Percentiles rank a stretch among this genome's conserved stretches.
phyloP scores from a whole-genome alignment of 192 early-diverging fungal genomes.

The Podila epicladia region DNA sequence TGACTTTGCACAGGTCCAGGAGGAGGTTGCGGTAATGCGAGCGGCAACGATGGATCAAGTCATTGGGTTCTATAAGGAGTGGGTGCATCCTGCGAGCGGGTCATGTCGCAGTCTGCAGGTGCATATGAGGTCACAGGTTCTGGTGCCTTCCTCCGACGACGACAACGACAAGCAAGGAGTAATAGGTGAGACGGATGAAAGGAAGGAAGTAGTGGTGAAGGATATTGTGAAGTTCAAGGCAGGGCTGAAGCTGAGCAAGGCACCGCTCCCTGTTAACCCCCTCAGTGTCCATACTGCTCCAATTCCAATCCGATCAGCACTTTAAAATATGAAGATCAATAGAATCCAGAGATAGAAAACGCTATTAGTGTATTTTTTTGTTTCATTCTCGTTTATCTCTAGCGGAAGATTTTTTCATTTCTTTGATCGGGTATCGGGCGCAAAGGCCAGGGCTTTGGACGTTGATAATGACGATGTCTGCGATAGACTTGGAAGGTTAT shows the following conservation, averaged over 20 bases:
- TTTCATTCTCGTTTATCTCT: too few relatives aligned
- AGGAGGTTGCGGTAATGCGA: slow-evolving; percentile 13
- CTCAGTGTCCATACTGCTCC: background rate
- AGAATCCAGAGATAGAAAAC: too few relatives aligned
- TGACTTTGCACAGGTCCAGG: slow-evolving; percentile 70
- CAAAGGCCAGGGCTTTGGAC: slow-evolving; percentile 27
- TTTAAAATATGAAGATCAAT: background rate
- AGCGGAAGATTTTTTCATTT: too few relatives aligned
- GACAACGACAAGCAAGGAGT: background rate
- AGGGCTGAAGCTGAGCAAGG: slow-evolving; percentile 49
- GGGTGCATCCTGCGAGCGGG: slow-evolving; percentile 1
- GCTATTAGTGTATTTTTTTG: too few relatives aligned
- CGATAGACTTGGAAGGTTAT: background rate
- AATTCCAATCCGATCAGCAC: background rate
- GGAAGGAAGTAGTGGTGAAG: slow-evolving; percentile 41
- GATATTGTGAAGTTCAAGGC: slow-evolving; percentile 59
- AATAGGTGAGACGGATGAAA: background rate
- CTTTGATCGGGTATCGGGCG: slow-evolving; percentile 1
- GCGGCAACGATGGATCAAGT: slow-evolving; percentile 23
- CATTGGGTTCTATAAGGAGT: slow-evolving; percentile 17
- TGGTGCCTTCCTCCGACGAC: slow-evolving; percentile 5
- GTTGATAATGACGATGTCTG: slow-evolving; percentile 2
- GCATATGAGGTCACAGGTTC: slow-evolving; percentile 53
- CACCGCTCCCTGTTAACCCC: slow-evolving; percentile 44
- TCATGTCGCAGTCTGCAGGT: slow-evolving; percentile 40